Percentiles rank a stretch among this genome's conserved stretches.
These are phyloP conservation scores for Dactylellina parvicollis DNA, from an alignment of 2,329 filamentous ascomycete genomes.

Conservation along the genomic window DNA sequence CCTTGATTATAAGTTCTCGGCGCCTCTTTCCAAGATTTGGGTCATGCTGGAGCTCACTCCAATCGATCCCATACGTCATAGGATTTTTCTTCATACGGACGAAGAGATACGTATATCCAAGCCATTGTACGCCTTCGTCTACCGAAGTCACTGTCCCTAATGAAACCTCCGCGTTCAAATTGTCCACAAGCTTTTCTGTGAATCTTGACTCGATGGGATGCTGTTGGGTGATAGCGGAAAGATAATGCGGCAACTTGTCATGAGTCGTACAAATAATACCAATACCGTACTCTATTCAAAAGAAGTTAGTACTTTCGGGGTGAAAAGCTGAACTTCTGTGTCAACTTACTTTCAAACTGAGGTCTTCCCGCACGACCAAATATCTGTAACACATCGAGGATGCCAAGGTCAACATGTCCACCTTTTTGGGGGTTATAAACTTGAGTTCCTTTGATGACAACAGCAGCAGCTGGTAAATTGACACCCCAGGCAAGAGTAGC, in stretches of 20 bases:
- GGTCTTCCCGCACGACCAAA: slow-evolving; percentile 98
- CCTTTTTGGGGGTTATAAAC: slow-evolving; percentile 96
- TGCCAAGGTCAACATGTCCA: slow-evolving; percentile 95
- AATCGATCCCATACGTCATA: slow-evolving; percentile 92
- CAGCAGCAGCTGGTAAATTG: slow-evolving; percentile 93
- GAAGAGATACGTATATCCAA: slow-evolving; percentile 97
- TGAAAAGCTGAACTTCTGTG: no score
- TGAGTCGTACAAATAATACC: slow-evolving; percentile 97
- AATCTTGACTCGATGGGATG: slow-evolving; percentile 98
- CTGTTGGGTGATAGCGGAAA: slow-evolving; percentile 92
- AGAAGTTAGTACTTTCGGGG: background rate
- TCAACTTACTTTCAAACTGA: slow-evolving; percentile 75
- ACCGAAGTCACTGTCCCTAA: slow-evolving; percentile 95
- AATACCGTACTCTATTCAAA: slow-evolving; percentile 80
- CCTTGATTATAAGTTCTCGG: slow-evolving; percentile 85
- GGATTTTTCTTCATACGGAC: slow-evolving; percentile 95
- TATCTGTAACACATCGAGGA: slow-evolving; percentile 95
- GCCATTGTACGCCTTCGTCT: slow-evolving; percentile 92
- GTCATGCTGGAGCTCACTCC: slow-evolving; percentile 87
- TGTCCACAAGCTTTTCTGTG: slow-evolving; percentile 91
- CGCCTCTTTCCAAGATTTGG: slow-evolving; percentile 86
- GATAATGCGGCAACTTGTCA: slow-evolving; percentile 91
- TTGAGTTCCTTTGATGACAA: slow-evolving; percentile 97
- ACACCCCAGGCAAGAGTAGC: slow-evolving; percentile 98
- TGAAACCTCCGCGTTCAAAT: slow-evolving; percentile 93